These are phyloP conservation scores for Nemophila menziesii DNA, from an alignment of 257 asterid species.

Conservation along the genomic window DNA sequence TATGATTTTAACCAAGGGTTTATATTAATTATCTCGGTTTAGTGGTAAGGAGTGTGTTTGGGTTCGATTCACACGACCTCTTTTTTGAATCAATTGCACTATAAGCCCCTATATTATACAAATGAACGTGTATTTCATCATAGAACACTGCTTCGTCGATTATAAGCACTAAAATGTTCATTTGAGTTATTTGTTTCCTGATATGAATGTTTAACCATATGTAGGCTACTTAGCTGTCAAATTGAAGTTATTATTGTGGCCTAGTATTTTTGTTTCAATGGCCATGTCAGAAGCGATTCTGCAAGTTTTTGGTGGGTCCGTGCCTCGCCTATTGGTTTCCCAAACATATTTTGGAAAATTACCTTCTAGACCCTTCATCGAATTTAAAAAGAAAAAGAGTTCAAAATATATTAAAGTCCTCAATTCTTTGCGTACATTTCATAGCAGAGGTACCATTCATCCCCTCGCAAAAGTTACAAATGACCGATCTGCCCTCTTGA, in stretches of 20 bases:
- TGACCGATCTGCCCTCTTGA: slow-evolving; percentile 11
- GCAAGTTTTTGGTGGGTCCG: slow-evolving; percentile 21
- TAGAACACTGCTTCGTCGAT: too few species aligned
- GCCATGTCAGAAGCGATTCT: slow-evolving; percentile 31
- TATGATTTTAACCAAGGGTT: too few species aligned
- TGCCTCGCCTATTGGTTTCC: slow-evolving; percentile 20
- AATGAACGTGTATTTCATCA: too few species aligned
- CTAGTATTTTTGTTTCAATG: slow-evolving; percentile 18
- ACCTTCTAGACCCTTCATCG: slow-evolving; percentile 15
- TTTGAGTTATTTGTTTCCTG: background rate
- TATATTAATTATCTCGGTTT: too few species aligned
- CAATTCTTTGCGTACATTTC: slow-evolving; percentile 13
- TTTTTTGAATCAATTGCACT: too few species aligned
- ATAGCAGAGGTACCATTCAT: slow-evolving; percentile 10
- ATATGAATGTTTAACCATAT: background rate
- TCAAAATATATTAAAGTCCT: slow-evolving; percentile 10
- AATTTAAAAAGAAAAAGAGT: slow-evolving; percentile 25
- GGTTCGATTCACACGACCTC: too few species aligned
- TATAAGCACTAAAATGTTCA: too few species aligned
- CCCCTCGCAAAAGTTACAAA: slow-evolving; percentile 13
- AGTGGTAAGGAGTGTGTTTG: too few species aligned
- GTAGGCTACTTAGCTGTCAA: background rate
- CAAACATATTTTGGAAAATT: slow-evolving; percentile 17
- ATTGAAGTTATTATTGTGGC: slow-evolving; percentile 9
- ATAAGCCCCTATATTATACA: too few species aligned